Evolutionary conservation across 2,329 filamentous ascomycete species (phyloP).

Genomic region (Botryotinia narcissicola): DNA sequence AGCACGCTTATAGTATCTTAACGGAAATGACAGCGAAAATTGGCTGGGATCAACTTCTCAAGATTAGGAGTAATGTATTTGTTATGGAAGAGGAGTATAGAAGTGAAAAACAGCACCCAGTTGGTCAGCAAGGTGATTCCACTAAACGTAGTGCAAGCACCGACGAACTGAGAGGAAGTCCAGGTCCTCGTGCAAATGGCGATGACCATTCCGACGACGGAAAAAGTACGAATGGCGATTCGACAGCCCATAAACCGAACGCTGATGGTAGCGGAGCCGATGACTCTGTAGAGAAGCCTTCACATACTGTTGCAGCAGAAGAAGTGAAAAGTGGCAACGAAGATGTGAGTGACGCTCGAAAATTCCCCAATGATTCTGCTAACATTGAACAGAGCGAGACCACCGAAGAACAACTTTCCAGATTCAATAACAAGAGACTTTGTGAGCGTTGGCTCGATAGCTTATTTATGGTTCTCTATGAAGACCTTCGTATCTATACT

Average conservation of each 20-base stretch:
- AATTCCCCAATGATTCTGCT: constrained; percentile 32
- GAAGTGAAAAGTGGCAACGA: constrained; percentile 74
- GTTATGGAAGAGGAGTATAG: constrained; percentile 99
- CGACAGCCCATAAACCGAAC: constrained; percentile 29
- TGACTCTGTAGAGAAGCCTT: constrained; percentile 69
- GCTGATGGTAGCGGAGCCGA: constrained; percentile 32
- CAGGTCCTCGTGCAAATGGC: constrained; percentile 52
- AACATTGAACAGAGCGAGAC: constrained; percentile 52
- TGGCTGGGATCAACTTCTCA: constrained; percentile 94
- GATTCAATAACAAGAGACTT: constrained; percentile 94
- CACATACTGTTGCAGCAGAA: constrained; percentile 65
- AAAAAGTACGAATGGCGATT: constrained; percentile 37
- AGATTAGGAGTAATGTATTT: constrained; percentile 93
- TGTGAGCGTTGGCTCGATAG: constrained; percentile 98
- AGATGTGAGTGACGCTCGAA: constrained; percentile 51
- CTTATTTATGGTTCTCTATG: constrained; percentile 98
- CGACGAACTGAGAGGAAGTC: constrained; percentile 71
- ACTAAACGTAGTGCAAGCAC: constrained; percentile 71
- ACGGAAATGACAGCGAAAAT: constrained; percentile 97
- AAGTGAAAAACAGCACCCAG: constrained; percentile 71
- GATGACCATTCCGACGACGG: constrained; percentile 39
- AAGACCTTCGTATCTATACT: constrained; percentile 95
- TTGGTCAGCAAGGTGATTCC: constrained; percentile 43
- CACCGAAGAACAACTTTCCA: constrained; percentile 73
- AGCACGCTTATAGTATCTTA: constrained; percentile 88